Base-by-base conservation (phyloP, 73 alveolate genomes). In the Paramecium octaurelia region DNA sequence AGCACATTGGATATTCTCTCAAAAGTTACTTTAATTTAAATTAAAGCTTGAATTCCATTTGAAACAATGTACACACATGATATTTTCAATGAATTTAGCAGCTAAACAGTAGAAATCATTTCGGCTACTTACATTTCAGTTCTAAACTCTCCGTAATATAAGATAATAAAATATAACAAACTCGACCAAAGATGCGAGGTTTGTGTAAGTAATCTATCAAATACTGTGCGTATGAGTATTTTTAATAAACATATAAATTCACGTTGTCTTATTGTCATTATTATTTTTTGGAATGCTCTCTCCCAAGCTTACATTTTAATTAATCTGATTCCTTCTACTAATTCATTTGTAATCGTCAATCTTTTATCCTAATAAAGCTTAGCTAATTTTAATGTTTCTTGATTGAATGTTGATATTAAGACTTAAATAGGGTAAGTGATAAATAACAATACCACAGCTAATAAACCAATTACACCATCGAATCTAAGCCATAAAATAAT, bases 251-350 rank as follows among this genome's bases (percentile, higher is more conserved):
- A 44, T 46, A 44, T 12, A 48, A 85, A 46, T 24, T 85, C 92
- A 0, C 18, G 8, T 11, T 23, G 8, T 11, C 92, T 85, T 2
- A 85, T 58, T n/a, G 36, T 31, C 18, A 29, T 57, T 23, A 85
- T 57, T 54, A 50, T 71, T 27, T 85, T 46, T 48, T 14, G 16
- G 27, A 85, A 46, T 50, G 85, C 80, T 5, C 31, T 27, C 12
- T 46, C 85, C 92, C 92, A 85, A 5, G 92, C 92, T 27, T 85
- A 14, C 86, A 85, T 85, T 57, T 85, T 85, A 24, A 85, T 85
- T 54, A 58, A 29, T 34, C 92, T 68, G 3, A 85, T 57, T 20
- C 92, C 92, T 54, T 85, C 85, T 11, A 85, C 48, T 8, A 85
- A 42, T 85, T 85, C 92, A 46, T 85, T 85, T 46, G 92, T 85